Conservation (phyloP, 306 rosid genomes). For the Sechiopsis laciniata region DNA sequence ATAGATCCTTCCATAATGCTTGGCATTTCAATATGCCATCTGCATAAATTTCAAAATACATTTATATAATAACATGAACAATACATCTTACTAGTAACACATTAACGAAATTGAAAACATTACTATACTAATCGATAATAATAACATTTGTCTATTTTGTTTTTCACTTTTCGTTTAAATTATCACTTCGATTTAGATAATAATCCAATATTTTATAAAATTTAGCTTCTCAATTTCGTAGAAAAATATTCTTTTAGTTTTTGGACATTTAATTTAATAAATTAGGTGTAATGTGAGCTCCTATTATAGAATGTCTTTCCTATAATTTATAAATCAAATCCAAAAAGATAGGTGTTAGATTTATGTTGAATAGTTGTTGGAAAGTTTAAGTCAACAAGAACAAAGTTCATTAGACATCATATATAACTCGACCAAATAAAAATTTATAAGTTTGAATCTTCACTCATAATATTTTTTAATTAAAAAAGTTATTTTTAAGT, state of each 20-base stretch:
- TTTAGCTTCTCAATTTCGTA: neutral
- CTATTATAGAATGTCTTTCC: neutral
- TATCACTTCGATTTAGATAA: too few species aligned
- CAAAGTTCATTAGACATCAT: too few species aligned
- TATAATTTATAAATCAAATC: neutral
- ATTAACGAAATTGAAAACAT: too few species aligned
- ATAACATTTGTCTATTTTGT: too few species aligned
- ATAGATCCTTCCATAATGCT: conserved; percentile 69
- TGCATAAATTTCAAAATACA: conserved; percentile 15
- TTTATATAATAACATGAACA: neutral
- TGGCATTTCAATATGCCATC: conserved; percentile 81
- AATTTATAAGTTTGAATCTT: too few species aligned
- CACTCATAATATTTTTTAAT: neutral
- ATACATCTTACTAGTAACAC: neutral
- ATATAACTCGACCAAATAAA: too few species aligned
- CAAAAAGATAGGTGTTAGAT: neutral
- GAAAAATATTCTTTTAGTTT: neutral
- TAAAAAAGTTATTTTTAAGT: neutral
- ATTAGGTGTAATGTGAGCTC: neutral
- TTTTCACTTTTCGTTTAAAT: too few species aligned
- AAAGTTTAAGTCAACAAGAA: too few species aligned
- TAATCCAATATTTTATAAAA: neutral
- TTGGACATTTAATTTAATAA: neutral
- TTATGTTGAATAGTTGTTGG: neutral
- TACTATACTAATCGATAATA: too few species aligned